A percentile compares a stretch with the other conserved stretches of the same genome.
phyloP scores from a whole-genome alignment of 768 basidiomycete genomes.

The Suillus fuscotomentosus region DNA sequence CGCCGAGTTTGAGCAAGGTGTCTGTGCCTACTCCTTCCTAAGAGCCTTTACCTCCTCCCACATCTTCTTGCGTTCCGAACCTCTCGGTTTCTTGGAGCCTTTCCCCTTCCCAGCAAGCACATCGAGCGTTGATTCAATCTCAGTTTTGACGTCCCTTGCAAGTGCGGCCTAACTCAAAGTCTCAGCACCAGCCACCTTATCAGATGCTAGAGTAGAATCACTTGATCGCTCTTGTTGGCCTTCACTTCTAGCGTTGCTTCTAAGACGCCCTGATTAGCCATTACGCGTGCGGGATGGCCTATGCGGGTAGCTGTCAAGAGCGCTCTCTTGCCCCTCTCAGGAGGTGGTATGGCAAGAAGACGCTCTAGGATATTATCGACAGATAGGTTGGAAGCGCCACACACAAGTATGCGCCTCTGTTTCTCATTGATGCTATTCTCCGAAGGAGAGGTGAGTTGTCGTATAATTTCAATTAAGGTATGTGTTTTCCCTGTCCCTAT shows the following conservation, averaged over 20 bases:
- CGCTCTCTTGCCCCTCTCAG: conserved; percentile 43
- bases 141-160: conserved; percentile 85
- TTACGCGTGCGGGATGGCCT: conserved; percentile 93
- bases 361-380: conserved; percentile 96
- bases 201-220: conserved; percentile 14
- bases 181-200: background rate
- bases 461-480: conserved; percentile 90
- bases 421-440: conserved; percentile 38
- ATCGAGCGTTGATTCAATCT: conserved; percentile 69
- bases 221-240: conserved; percentile 72
- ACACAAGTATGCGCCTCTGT: conserved; percentile 72
- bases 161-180: conserved; percentile 60
- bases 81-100: conserved; percentile 70
- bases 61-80: conserved; percentile 74
- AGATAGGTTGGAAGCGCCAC: conserved; percentile 91
- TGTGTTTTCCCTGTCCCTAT: conserved; percentile 93
- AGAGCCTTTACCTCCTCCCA: conserved; percentile 87
- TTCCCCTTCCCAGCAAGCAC: conserved; percentile 69
- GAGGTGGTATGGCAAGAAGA: conserved; percentile 58
- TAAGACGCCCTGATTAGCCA: conserved; percentile 64
- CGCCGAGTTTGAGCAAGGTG: background rate
- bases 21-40: conserved; percentile 75
- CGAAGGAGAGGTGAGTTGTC: conserved; percentile 64
- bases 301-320: conserved; percentile 74
- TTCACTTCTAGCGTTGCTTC: conserved; percentile 73